A percentile compares a stretch with the other conserved stretches of the same genome.
Evolutionary conservation across 305 asterid species (phyloP).

Genomic region (Fraxinus sp.): DNA sequence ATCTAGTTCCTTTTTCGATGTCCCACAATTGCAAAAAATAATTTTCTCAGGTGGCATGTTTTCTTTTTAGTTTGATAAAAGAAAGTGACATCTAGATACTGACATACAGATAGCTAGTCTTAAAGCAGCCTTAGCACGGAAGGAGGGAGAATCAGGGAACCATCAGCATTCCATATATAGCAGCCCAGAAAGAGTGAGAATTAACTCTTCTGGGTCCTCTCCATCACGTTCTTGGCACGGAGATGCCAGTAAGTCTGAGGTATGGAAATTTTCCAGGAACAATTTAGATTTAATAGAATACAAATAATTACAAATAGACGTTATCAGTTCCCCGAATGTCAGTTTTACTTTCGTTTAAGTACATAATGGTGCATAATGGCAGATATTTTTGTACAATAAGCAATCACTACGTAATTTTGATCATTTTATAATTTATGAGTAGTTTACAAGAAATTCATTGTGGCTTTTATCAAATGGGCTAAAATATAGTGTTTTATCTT

Average conservation of each 20-base stretch:
- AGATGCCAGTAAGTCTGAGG: constrained; percentile 51
- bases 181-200: constrained; percentile 55
- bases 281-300: neutral
- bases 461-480: neutral
- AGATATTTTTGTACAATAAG: neutral
- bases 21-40: neutral
- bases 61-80: neutral
- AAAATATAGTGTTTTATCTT: neutral
- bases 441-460: neutral
- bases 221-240: constrained; percentile 49
- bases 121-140: constrained; percentile 73
- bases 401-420: neutral
- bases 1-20: neutral
- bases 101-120: constrained; percentile 68
- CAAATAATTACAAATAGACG: neutral
- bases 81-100: constrained; percentile 5
- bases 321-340: neutral
- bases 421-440: neutral
- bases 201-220: constrained; percentile 44
- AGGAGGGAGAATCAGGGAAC: constrained; percentile 47
- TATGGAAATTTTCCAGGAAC: constrained; percentile 23
- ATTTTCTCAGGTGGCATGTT: neutral
- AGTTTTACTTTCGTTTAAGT: neutral
- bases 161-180: constrained; percentile 34
- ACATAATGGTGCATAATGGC: neutral